Percentiles rank a stretch among this genome's conserved stretches.
Evolutionary conservation across 2,329 filamentous ascomycete species (phyloP).

Genomic region (Coniella vitis): DNA sequence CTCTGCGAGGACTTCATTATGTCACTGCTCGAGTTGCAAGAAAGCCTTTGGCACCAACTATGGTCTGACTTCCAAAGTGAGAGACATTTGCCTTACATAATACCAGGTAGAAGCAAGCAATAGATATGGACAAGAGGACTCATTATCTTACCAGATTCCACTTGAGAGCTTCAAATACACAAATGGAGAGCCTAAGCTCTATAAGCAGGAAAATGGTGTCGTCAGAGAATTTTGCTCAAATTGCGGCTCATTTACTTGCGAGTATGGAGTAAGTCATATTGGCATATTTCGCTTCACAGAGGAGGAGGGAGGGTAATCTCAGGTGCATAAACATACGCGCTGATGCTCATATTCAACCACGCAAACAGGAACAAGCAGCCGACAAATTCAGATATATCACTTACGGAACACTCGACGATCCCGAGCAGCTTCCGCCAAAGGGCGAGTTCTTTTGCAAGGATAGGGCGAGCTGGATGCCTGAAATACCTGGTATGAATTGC

Average conservation of each 20-base stretch:
- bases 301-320: no score
- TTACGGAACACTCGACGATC: slow-evolving; percentile 43
- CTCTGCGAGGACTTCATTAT: slow-evolving; percentile 26
- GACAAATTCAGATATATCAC: slow-evolving; percentile 37
- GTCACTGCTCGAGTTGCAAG: slow-evolving; percentile 27
- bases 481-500: slow-evolving; percentile 32
- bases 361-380: slow-evolving; percentile 32
- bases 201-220: slow-evolving; percentile 27
- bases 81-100: not conserved
- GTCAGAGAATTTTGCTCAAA: slow-evolving; percentile 26
- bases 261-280: slow-evolving; percentile 27
- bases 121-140: no score
- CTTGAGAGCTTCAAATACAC: slow-evolving; percentile 23
- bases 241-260: slow-evolving; percentile 27
- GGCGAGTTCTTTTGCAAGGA: slow-evolving; percentile 48
- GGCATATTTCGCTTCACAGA: no score
- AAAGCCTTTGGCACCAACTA: slow-evolving; percentile 28
- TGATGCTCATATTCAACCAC: not conserved
- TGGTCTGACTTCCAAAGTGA: slow-evolving; percentile 26
- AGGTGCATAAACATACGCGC: no score
- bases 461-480: slow-evolving; percentile 43
- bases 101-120: no score
- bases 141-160: slow-evolving; percentile 21
- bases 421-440: slow-evolving; percentile 41
- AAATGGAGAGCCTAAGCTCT: slow-evolving; percentile 21